phyloP scores from a whole-genome alignment of 2,329 filamentous ascomycete species.

The Chrysoporthe cubensis region DNA sequence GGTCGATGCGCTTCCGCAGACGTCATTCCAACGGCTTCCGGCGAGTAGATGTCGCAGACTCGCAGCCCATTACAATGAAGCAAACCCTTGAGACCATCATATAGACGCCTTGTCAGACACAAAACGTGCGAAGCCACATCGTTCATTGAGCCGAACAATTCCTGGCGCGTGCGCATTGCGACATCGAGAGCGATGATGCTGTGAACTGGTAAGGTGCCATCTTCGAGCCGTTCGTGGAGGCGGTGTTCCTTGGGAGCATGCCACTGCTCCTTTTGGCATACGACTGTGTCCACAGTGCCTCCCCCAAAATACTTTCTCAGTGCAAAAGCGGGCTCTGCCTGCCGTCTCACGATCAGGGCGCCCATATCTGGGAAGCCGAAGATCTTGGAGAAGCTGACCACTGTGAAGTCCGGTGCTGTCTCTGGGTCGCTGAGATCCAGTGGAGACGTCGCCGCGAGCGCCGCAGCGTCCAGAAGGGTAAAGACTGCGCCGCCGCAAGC shows the following conservation, averaged over 20 bases:
- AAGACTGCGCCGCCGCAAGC: slow-evolving; percentile 48
- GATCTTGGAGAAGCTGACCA: slow-evolving; percentile 94
- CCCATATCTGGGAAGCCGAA: slow-evolving; percentile 95
- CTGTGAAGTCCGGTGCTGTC: slow-evolving; percentile 78
- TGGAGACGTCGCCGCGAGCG: slow-evolving; percentile 75
- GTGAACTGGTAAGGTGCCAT: slow-evolving; percentile 90
- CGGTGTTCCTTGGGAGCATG: slow-evolving; percentile 74
- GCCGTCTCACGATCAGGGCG: slow-evolving; percentile 78
- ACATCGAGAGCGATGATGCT: slow-evolving; percentile 81
- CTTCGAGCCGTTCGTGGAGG: slow-evolving; percentile 83
- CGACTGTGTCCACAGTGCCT: slow-evolving; percentile 90
- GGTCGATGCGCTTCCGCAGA: slow-evolving; percentile 31
- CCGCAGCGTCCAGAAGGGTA: slow-evolving; percentile 83
- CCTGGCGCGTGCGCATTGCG: slow-evolving; percentile 70
- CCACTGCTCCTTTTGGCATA: slow-evolving; percentile 78
- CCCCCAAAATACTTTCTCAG: slow-evolving; percentile 85
- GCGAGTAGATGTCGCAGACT: slow-evolving; percentile 70
- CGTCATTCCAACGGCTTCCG: slow-evolving; percentile 29
- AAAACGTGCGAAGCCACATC: slow-evolving; percentile 72
- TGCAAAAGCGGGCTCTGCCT: slow-evolving; percentile 65
- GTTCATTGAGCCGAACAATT: slow-evolving; percentile 73
- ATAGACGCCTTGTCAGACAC: slow-evolving; percentile 64
- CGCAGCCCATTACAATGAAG: slow-evolving; percentile 69
- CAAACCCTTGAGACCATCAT: slow-evolving; percentile 60
- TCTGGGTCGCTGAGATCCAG: slow-evolving; percentile 69